Conservation (phyloP, 139 green algal genomes). For the Micractinium conductrix region DNA sequence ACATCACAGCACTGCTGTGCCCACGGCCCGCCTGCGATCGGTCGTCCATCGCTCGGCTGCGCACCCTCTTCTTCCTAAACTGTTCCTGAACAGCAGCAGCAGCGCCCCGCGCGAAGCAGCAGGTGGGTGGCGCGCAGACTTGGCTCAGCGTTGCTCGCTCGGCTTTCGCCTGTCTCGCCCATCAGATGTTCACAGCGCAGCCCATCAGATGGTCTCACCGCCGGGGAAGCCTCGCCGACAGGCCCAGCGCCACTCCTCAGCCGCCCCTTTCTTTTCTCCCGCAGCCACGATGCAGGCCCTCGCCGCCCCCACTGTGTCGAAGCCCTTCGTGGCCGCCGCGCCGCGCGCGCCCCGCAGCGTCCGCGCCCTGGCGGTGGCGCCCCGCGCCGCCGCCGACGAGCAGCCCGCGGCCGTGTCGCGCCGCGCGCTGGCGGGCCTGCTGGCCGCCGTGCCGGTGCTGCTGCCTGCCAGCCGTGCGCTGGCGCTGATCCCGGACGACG, state of each 20-base stretch:
- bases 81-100: too few relatives aligned
- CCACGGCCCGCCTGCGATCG: too few relatives aligned
- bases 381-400: not conserved
- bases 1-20: too few relatives aligned
- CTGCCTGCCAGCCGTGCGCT: conserved; percentile 24
- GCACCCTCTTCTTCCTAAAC: too few relatives aligned
- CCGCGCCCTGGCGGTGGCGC: conserved; percentile 15
- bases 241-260: not conserved
- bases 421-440: conserved; percentile 24
- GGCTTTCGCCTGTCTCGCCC: too few relatives aligned
- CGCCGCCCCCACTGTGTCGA: not conserved
- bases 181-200: too few relatives aligned
- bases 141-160: too few relatives aligned
- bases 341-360: not conserved
- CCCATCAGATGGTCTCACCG: too few relatives aligned
- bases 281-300: not conserved
- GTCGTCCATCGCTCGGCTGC: too few relatives aligned
- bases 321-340: conserved; percentile 13
- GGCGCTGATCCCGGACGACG: conserved; percentile 75
- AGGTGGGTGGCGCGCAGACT: too few relatives aligned
- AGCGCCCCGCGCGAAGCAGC: too few relatives aligned
- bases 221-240: too few relatives aligned
- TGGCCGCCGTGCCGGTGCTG: conserved; percentile 36
- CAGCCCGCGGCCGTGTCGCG: not conserved
- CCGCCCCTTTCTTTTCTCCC: not conserved